These are phyloP conservation scores for Starmerella stellata DNA, from an alignment of 805 yeast species.

Conservation along the genomic window DNA sequence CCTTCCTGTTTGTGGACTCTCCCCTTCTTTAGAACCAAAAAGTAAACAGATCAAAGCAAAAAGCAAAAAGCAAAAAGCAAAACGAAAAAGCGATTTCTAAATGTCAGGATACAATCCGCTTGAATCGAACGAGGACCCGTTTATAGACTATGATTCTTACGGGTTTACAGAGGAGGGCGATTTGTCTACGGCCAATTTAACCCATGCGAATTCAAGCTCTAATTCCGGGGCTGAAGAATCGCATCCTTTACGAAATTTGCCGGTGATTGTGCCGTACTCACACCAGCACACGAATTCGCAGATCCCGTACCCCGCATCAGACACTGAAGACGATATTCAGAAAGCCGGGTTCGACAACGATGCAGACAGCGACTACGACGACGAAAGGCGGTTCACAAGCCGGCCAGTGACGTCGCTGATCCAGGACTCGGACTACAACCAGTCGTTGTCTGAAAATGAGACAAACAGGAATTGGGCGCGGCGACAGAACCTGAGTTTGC, in stretches of 20 bases:
- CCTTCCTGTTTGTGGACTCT: no score
- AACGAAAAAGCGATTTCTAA: no score
- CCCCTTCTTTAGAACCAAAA: no score
- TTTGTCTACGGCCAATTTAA: constrained; percentile 5
- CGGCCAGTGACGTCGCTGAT: constrained; percentile 9
- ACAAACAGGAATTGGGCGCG: constrained; percentile 15
- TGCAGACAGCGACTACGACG: constrained; percentile 14
- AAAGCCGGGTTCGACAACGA: constrained; percentile 8
- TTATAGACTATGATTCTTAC: constrained; percentile 9
- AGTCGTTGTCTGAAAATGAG: constrained; percentile 1
- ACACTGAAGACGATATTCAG: constrained; percentile 1
- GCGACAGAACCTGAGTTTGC: constrained; percentile 19
- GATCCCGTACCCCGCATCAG: constrained; percentile 6
- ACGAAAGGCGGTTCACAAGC: constrained; percentile 13
- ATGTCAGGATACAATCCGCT: neutral
- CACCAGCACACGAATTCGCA: constrained; percentile 16
- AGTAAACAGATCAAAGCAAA: no score
- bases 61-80: no score
- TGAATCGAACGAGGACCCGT: constrained; percentile 9
- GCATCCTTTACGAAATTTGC: constrained; percentile 6
- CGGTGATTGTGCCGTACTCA: constrained; percentile 12
- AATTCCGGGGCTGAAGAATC: neutral
- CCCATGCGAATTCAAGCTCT: constrained; percentile 2
- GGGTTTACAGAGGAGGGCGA: constrained; percentile 13
- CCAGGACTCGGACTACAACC: neutral